Percentiles rank a stretch among this genome's conserved stretches.
Conservation (phyloP, 2,329 filamentous ascomycete genomes). For the Aspergillus ibericus region DNA sequence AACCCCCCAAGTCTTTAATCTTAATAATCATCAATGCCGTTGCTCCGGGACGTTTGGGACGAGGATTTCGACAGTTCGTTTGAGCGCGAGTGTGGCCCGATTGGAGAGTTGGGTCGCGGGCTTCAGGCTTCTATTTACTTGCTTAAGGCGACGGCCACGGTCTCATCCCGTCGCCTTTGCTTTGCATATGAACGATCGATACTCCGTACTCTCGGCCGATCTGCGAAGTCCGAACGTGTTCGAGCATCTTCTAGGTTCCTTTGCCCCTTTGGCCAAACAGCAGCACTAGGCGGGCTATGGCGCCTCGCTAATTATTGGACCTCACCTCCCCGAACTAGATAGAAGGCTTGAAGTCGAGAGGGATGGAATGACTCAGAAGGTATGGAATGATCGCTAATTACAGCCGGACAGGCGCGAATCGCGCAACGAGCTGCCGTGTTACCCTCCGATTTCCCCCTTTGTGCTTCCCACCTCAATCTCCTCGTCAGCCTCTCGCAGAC, state of each 20-base stretch:
- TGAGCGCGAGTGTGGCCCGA: not conserved
- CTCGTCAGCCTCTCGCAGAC: not conserved
- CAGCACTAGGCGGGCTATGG: not conserved
- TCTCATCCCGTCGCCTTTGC: not conserved
- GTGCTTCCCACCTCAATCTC: not conserved
- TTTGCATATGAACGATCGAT: not conserved
- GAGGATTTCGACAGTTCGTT: not conserved
- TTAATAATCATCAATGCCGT: not conserved
- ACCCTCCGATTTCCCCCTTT: not conserved
- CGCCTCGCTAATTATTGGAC: not conserved
- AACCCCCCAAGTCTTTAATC: not conserved
- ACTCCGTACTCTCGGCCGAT: constrained; percentile 2
- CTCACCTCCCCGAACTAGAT: too few relatives aligned
- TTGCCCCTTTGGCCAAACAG: not conserved
- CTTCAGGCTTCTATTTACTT: not conserved
- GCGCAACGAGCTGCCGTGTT: not conserved
- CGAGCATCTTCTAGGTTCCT: not conserved
- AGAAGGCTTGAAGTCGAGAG: not conserved
- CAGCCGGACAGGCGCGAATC: not conserved
- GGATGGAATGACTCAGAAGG: constrained; percentile 2
- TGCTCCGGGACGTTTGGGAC: not conserved
- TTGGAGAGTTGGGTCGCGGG: not conserved
- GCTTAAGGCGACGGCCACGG: not conserved
- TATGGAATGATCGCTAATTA: not conserved
- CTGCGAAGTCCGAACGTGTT: not conserved